Evolutionary conservation across 2,329 filamentous ascomycete genomes (phyloP), one percentile per base, ranked within the genome.

Genomic region (Cucurbitaria berberidis): DNA sequence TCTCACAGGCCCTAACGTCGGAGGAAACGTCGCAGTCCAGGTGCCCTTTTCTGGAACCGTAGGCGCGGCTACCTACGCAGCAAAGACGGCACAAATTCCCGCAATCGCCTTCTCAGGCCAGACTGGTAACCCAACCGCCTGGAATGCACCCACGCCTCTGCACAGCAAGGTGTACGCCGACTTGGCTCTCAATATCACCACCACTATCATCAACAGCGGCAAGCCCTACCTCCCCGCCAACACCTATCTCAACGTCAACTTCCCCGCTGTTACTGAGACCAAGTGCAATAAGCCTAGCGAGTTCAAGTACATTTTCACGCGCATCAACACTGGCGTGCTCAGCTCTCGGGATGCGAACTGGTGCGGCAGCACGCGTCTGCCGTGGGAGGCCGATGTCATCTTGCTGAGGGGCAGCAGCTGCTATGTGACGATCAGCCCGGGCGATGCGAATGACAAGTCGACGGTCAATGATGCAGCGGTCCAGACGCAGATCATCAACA

Each of bases 191-290:
- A 83, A 81, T 22, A 66, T 90, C 5, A 86, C 85, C 7, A 74
- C 82, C 45, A 76, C 77, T 2, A 64, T 90, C 34, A 67, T 88
- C 24, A 77, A 72, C 1, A 78, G 81, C 0, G 86, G 86, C 34
- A 77, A 78, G 34, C 88, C 88, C 0, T 89, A 88, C 65, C 78
- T 90, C 3, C 87, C 88, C 0, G 63, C 76, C 0, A 79, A 81
- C 40, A 79, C 84, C 2, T 89, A 81, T 69, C 79, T 90, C 27
- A 90, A 90, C 60, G 86, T 90, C 62, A 90, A 90, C 74, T 89
- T 88, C 64, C 84, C 85, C 5, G 72, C 78, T 51, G 81, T 84
- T 1, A 74, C 67, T 1, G 72, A 75, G 5, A 77, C 69, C 0
- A 69, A 72, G 45, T 90, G 88, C 74, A 78, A 75, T 11, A 74